A percentile compares a stretch with the other conserved stretches of the same genome.
These are phyloP conservation scores for Trichoderma sp. DNA, from an alignment of 2,329 filamentous ascomycete species.

Conservation along the genomic window DNA sequence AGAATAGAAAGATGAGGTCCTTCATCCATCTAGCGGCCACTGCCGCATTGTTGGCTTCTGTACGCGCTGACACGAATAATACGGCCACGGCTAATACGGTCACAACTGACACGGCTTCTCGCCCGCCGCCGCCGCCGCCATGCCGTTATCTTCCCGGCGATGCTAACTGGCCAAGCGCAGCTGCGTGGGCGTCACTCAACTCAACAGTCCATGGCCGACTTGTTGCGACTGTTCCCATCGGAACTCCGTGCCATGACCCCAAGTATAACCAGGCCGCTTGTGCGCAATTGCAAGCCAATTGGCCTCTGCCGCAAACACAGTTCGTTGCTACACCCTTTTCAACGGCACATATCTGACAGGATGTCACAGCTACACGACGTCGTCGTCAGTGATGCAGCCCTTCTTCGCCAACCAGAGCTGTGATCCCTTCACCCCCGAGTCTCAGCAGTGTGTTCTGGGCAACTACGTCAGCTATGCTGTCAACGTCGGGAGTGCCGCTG, in stretches of 20 bases:
- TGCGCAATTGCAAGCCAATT: slow-evolving; percentile 38
- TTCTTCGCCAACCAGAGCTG: slow-evolving; percentile 30
- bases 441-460: slow-evolving; percentile 39
- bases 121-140: not conserved
- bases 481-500: slow-evolving; percentile 28
- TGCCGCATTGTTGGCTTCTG: not conserved
- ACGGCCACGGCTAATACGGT: too few species aligned
- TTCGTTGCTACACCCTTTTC: not conserved
- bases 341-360: not conserved
- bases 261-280: slow-evolving; percentile 46
- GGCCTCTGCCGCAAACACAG: slow-evolving; percentile 46
- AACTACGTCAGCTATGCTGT: slow-evolving; percentile 39
- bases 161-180: not conserved
- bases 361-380: slow-evolving; percentile 2
- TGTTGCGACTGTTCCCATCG: slow-evolving; percentile 50
- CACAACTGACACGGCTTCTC: not conserved
- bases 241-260: slow-evolving; percentile 47
- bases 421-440: slow-evolving; percentile 35
- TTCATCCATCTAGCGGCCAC: not conserved
- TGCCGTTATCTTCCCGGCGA: slow-evolving; percentile 2
- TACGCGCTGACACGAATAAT: not conserved
- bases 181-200: slow-evolving; percentile 40
- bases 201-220: slow-evolving; percentile 47
- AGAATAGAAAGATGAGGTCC: not conserved
- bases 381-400: slow-evolving; percentile 30